phyloP scores from a whole-genome alignment of 768 basidiomycete species.

The Albatrellus ellisii region DNA sequence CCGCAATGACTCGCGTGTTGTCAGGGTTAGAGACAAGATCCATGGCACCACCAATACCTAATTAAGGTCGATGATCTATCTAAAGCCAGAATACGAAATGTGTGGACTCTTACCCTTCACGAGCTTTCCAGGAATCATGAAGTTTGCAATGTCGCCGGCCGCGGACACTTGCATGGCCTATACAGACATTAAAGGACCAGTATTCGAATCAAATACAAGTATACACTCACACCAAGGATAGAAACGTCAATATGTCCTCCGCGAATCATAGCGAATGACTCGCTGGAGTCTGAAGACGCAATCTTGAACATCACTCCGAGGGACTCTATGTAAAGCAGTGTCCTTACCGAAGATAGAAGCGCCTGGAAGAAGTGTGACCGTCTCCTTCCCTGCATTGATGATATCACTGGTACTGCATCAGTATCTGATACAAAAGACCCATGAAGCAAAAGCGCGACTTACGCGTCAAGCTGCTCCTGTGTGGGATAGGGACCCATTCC shows the following conservation, averaged over 20 bases:
- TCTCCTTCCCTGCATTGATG: constrained; percentile 93
- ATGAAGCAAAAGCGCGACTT: constrained; percentile 21
- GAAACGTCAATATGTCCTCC: constrained; percentile 92
- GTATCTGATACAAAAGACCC: neutral
- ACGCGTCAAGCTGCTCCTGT: constrained; percentile 69
- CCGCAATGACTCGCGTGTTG: constrained; percentile 81
- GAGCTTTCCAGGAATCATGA: constrained; percentile 95
- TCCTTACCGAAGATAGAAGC: constrained; percentile 76
- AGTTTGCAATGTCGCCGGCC: constrained; percentile 90
- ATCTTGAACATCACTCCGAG: neutral
- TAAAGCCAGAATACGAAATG: neutral
- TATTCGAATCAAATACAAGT: neutral
- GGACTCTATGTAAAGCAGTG: constrained; percentile 5
- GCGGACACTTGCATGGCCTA: constrained; percentile 97
- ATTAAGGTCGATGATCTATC: neutral
- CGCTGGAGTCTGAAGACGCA: constrained; percentile 56
- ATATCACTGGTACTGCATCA: constrained; percentile 44
- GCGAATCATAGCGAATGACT: constrained; percentile 96
- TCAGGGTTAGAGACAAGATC: constrained; percentile 95
- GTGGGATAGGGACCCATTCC: constrained; percentile 90
- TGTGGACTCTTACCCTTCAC: constrained; percentile 42
- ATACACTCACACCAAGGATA: constrained; percentile 68
- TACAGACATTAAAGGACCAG: no score
- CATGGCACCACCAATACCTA: constrained; percentile 94
- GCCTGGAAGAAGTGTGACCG: constrained; percentile 83